Conservation (phyloP, 306 rosid genomes). For the Ormosia emarginata region DNA sequence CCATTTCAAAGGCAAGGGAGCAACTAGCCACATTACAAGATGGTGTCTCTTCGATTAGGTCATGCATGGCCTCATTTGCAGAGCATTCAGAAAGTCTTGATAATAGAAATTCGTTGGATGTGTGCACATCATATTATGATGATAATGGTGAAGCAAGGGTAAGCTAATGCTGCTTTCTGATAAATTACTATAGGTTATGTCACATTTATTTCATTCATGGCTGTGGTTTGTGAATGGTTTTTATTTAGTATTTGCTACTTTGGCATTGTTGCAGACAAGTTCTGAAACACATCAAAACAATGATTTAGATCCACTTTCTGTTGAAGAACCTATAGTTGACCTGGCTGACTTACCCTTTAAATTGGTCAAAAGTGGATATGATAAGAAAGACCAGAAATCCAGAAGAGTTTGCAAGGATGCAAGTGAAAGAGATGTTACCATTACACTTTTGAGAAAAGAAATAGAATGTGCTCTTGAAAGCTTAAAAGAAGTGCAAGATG, state of each 20-base stretch:
- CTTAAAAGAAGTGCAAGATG: conserved; percentile 75
- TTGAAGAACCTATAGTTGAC: conserved; percentile 31
- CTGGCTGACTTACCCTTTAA: conserved; percentile 33
- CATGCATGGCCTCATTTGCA: conserved; percentile 60
- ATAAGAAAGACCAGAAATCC: conserved; percentile 28
- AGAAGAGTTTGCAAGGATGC: conserved; percentile 28
- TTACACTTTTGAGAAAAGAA: conserved; percentile 75
- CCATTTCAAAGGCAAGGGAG: conserved; percentile 64
- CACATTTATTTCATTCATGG: conserved; percentile 35
- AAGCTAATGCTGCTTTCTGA: conserved; percentile 49
- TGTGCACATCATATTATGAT: conserved; percentile 23
- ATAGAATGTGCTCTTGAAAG: conserved; percentile 77
- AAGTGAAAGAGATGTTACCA: conserved; percentile 55
- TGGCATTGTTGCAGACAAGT: conserved; percentile 67
- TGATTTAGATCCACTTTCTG: conserved; percentile 16
- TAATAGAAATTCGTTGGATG: conserved; percentile 35
- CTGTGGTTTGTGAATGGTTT: conserved; percentile 25
- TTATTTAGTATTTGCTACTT: conserved; percentile 35
- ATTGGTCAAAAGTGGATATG: conserved; percentile 20
- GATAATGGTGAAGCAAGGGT: conserved; percentile 55
- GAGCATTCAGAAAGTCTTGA: conserved; percentile 42
- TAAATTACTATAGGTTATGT: conserved; percentile 29
- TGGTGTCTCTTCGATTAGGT: conserved; percentile 68
- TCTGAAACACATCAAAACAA: conserved; percentile 29
- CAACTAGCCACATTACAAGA: conserved; percentile 64